Evolutionary conservation across 805 yeast species (phyloP), one percentile per base, ranked within the genome.

Genomic region (Cyberlindnera nakhonratchasimensis): DNA sequence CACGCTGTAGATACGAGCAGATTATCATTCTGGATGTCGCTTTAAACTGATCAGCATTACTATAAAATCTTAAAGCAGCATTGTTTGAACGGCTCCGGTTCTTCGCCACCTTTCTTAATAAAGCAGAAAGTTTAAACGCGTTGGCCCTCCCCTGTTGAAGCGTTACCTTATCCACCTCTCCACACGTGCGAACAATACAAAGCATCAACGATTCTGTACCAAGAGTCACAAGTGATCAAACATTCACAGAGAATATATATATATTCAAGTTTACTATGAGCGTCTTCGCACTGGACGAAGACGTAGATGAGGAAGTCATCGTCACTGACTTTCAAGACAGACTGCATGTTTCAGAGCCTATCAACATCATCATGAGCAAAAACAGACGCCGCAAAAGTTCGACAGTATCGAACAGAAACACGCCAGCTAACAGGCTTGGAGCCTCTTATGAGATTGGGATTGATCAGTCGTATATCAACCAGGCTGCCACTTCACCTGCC

Each of bases 361-460:
- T 51, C 3, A 49, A 43, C 16, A 43, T 48, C 16, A 34, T 41
- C 12, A 25, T 13, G 12, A 34, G 42, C 3, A 24, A 28, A 16
- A 41, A 33, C 16, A 47, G 53, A 43, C 49, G 61, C 22, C 50
- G 57, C 2, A 55, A 50, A 37, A 52, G 56, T 34, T 54, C 58
- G 1, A 41, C 51, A 2, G 56, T 54, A 2, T 52, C 59, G 4
- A 56, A 56, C 43, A 48, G 59, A 45, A 55, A 55, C 42, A 47
- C 58, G 2, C 55, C 58, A 2, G 34, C 34, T 1, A 47, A 55
- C 38, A 54, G 74, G 39, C 53, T 70, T n/a, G 79, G 79, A 1
- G 62, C 67, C 3, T 71, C 79, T 4, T 72, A 72, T 48, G 74
- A 74, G 45, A 72, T 77, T n/a, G 71, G 66, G 5, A 64, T 77